phyloP scores from a whole-genome alignment of 2,329 filamentous ascomycete species.

The Pseudogymnoascus sp. region DNA sequence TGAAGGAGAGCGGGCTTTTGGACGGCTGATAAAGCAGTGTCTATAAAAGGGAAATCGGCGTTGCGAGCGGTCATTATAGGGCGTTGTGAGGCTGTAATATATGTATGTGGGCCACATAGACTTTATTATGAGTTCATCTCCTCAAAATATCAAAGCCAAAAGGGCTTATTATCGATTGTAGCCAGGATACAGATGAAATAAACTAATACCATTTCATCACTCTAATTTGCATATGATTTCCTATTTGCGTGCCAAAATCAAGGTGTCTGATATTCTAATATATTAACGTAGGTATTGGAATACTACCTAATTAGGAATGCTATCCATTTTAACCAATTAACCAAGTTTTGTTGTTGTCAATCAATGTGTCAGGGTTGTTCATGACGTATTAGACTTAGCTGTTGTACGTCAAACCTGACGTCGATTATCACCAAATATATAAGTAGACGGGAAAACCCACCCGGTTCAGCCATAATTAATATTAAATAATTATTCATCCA shows the following conservation, averaged over 20 bases:
- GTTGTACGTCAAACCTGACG: not conserved
- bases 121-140: constrained; percentile 2
- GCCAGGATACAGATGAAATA: constrained; percentile 2
- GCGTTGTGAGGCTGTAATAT: constrained; percentile 9
- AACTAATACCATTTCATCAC: not conserved
- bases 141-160: not conserved
- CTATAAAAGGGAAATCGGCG: constrained; percentile 9
- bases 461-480: not conserved
- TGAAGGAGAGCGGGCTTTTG: constrained; percentile 83
- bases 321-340: not conserved
- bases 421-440: not conserved
- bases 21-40: constrained; percentile 41
- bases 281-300: not conserved
- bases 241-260: not conserved
- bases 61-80: constrained; percentile 9
- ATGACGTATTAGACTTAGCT: not conserved
- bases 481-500: not conserved
- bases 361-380: not conserved
- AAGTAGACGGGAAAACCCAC: not conserved
- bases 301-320: not conserved
- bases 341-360: not conserved
- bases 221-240: not conserved
- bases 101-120: not conserved
- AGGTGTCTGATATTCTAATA: not conserved
- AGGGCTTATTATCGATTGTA: not conserved